Evolutionary conservation across 202 grass and related monocot genomes (phyloP).

Genomic region (Zoysia matrella): DNA sequence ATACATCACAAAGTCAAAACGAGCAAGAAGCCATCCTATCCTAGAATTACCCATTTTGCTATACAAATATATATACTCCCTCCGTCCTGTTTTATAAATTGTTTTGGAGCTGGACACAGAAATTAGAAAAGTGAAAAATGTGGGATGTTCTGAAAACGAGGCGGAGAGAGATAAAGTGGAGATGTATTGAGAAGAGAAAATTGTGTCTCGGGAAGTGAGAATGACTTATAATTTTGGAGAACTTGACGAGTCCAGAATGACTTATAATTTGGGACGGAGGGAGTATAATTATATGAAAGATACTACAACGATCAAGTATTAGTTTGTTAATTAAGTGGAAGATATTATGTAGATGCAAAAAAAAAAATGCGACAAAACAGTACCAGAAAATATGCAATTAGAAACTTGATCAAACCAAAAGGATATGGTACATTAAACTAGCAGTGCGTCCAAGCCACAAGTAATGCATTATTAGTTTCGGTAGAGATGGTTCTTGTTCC

Average conservation of each 20-base stretch:
- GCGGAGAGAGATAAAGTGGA: too few species aligned
- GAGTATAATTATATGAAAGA: not conserved
- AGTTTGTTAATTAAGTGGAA: not conserved
- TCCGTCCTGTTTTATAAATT: too few species aligned
- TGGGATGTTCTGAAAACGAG: too few species aligned
- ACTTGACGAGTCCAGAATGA: too few species aligned
- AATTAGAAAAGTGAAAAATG: too few species aligned
- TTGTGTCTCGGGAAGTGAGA: too few species aligned
- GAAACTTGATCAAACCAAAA: not conserved
- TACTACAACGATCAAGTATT: not conserved
- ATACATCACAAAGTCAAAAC: too few species aligned
- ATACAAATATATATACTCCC: not conserved
- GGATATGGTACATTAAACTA: not conserved
- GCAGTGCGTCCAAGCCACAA: too few species aligned
- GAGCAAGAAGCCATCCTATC: not conserved
- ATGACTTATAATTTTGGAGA: too few species aligned
- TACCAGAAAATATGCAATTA: not conserved
- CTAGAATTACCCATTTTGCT: not conserved
- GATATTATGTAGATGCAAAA: not conserved
- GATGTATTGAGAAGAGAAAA: too few species aligned
- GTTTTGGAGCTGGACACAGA: too few species aligned
- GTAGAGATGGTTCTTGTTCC: not conserved
- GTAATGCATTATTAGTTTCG: not conserved
- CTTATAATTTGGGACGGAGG: too few species aligned
- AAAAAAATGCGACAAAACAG: not conserved